These are phyloP conservation scores for Tricholoma sp. DNA, from an alignment of 768 basidiomycete genomes.

Conservation along the genomic window DNA sequence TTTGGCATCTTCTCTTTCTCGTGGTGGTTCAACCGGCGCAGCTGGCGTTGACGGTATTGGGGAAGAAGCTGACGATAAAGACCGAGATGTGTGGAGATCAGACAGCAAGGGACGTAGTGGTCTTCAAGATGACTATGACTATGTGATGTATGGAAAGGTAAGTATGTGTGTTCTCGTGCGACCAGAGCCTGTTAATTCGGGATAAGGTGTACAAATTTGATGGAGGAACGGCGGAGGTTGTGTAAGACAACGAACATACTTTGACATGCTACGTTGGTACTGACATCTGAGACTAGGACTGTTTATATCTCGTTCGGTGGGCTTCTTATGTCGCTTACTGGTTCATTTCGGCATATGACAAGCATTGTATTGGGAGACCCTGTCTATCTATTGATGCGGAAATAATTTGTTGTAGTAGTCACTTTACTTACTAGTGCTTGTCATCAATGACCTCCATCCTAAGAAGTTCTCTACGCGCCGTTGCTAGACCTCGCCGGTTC, in stretches of 20 bases:
- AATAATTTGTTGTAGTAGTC: constrained; percentile 34
- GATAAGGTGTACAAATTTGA: constrained; percentile 94
- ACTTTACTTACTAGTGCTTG: too few relatives aligned
- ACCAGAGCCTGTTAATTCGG: not conserved
- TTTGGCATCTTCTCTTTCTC: constrained; percentile 74
- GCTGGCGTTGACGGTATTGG: constrained; percentile 42
- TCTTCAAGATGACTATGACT: constrained; percentile 94
- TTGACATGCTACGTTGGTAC: not conserved
- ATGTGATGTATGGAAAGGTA: constrained; percentile 99
- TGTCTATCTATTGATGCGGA: constrained; percentile 83
- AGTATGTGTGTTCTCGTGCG: constrained; percentile 10
- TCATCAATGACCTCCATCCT: constrained; percentile 10
- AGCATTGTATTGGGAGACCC: constrained; percentile 91
- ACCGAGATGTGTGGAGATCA: constrained; percentile 78
- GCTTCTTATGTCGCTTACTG: constrained; percentile 88
- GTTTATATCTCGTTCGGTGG: constrained; percentile 97
- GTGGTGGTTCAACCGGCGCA: constrained; percentile 40
- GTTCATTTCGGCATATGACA: constrained; percentile 88
- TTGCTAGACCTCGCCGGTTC: constrained; percentile 4
- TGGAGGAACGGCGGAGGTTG: constrained; percentile 73
- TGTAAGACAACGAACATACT: constrained; percentile 50
- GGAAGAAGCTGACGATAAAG: constrained; percentile 62
- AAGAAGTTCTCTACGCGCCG: constrained; percentile 12
- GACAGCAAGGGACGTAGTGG: constrained; percentile 77
- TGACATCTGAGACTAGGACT: constrained; percentile 48